Conservation (phyloP, 306 rosid genomes). For the Carpinus fangiana region DNA sequence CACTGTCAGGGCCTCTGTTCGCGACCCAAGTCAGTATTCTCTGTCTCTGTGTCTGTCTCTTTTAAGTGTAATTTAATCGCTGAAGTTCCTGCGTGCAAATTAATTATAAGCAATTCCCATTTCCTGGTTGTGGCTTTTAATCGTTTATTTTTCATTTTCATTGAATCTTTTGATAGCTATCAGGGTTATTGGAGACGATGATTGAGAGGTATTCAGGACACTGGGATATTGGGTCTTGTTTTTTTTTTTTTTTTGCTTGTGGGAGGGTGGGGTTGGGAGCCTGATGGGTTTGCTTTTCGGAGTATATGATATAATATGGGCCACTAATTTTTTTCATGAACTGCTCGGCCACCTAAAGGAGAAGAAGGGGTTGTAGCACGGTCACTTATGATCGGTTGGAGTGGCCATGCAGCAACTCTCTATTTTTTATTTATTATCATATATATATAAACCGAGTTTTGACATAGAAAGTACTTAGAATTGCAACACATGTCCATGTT, state of each 20-base stretch:
- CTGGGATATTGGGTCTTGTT: not conserved
- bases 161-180: conserved; percentile 5
- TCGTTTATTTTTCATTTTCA: not conserved
- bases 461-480: too few relatives aligned
- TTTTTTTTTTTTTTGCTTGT: not conserved
- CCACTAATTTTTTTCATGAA: too few relatives aligned
- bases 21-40: conserved; percentile 40
- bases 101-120: not conserved
- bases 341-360: too few relatives aligned
- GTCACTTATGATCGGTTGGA: too few relatives aligned
- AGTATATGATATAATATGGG: too few relatives aligned
- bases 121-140: not conserved
- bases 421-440: too few relatives aligned
- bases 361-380: too few relatives aligned
- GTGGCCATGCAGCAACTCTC: too few relatives aligned
- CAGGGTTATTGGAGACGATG: not conserved
- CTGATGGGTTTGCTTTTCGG: too few relatives aligned
- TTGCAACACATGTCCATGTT: too few relatives aligned
- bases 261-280: too few relatives aligned
- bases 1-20: conserved; percentile 57
- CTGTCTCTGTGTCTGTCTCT: not conserved
- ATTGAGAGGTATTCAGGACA: not conserved
- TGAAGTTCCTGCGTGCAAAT: not conserved
- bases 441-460: too few relatives aligned
- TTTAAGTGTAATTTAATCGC: not conserved